Evolutionary conservation across 2,329 filamentous ascomycete species (phyloP).

Genomic region (Cercospora zeina): DNA sequence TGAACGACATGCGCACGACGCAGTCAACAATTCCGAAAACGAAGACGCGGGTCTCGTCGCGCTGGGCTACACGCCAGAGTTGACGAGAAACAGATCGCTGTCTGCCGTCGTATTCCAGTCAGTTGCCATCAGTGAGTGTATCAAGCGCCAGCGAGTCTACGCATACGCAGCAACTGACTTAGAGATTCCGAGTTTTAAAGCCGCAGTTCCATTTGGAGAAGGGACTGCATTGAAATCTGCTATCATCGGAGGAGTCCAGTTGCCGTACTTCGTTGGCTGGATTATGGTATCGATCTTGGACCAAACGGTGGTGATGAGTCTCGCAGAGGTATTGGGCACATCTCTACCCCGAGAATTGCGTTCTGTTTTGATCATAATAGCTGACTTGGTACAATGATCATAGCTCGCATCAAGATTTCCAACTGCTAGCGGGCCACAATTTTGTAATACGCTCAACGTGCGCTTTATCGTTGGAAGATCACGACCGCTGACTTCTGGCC

Average conservation of each 20-base stretch:
- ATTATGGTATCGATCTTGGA: constrained; percentile 66
- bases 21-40: neutral
- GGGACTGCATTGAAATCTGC: constrained; percentile 56
- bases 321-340: constrained; percentile 50
- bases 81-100: constrained; percentile 60
- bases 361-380: neutral
- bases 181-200: neutral
- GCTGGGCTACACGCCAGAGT: constrained; percentile 60
- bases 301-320: constrained; percentile 66
- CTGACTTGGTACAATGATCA: neutral
- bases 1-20: neutral
- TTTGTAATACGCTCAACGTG: constrained; percentile 49
- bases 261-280: constrained; percentile 72
- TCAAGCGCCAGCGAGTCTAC: constrained; percentile 28
- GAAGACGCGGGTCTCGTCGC: constrained; percentile 15
- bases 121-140: constrained; percentile 52
- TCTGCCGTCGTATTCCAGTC: constrained; percentile 62
- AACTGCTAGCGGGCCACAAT: constrained; percentile 75
- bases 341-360: neutral
- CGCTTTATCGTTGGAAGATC: neutral
- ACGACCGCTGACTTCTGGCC: neutral
- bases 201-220: constrained; percentile 52
- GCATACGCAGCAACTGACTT: neutral
- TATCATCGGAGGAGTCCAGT: constrained; percentile 65
- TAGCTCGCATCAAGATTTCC: constrained; percentile 73